These are phyloP conservation scores for Rhizophagus prolifer DNA, from an alignment of 192 early-diverging fungal species.

Conservation along the genomic window DNA sequence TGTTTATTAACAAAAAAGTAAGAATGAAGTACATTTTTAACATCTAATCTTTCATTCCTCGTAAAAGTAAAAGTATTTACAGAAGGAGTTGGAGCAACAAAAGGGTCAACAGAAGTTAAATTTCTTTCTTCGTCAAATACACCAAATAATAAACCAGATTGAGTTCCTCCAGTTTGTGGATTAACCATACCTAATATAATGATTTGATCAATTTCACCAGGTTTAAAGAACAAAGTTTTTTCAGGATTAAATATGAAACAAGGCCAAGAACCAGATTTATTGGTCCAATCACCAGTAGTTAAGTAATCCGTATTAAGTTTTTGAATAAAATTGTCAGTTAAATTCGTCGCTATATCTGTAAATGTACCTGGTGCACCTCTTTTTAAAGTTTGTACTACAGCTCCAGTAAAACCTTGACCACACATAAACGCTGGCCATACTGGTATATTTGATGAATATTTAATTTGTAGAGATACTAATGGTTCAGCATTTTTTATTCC, in stretches of 20 bases:
- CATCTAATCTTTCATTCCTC: not conserved
- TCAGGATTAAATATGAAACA: not conserved
- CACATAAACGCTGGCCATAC: not conserved
- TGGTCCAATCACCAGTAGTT: slow-evolving; percentile 3
- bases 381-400: not conserved
- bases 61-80: not conserved
- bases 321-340: not conserved
- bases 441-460: not conserved
- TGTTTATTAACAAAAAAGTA: slow-evolving; percentile 3
- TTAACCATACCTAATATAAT: not conserved
- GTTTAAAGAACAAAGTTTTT: not conserved
- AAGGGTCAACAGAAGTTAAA: not conserved
- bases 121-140: not conserved
- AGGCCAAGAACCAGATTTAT: not conserved
- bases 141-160: not conserved
- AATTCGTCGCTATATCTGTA: not conserved
- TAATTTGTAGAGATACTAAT: not conserved
- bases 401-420: not conserved
- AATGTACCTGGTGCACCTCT: not conserved
- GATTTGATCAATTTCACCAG: not conserved
- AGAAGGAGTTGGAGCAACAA: not conserved
- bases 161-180: not conserved
- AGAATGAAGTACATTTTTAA: not conserved
- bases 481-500: not conserved
- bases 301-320: not conserved